Evolutionary conservation across 2,329 filamentous ascomycete species (phyloP).

Genomic region (Annulohypoxylon truncatum): DNA sequence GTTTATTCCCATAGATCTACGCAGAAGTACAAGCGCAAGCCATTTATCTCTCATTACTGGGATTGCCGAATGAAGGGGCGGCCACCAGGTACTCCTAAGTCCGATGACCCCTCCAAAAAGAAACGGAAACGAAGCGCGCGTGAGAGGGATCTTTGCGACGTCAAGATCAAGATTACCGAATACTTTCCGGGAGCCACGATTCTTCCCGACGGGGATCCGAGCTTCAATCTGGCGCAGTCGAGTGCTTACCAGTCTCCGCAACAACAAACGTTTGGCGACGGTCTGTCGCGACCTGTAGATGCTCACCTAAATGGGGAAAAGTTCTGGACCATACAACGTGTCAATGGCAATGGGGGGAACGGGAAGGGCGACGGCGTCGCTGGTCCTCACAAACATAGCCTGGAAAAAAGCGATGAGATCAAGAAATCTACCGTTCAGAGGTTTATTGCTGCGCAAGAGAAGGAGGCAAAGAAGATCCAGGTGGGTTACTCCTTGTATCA

Average conservation of each 20-base stretch:
- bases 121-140: conserved; percentile 82
- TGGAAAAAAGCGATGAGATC: conserved; percentile 80
- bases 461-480: conserved; percentile 70
- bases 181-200: conserved; percentile 70
- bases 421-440: conserved; percentile 84
- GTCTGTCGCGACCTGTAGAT: conserved; percentile 52
- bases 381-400: conserved; percentile 78
- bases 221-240: conserved; percentile 37
- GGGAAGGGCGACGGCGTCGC: conserved; percentile 76
- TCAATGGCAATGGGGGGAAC: conserved; percentile 81
- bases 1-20: conserved; percentile 87
- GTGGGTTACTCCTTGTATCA: conserved; percentile 54
- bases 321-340: conserved; percentile 80
- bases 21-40: conserved; percentile 82
- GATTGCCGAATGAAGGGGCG: conserved; percentile 85
- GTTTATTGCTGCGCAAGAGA: conserved; percentile 71
- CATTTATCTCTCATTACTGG: conserved; percentile 87
- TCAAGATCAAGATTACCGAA: conserved; percentile 88
- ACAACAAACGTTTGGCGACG: conserved; percentile 43
- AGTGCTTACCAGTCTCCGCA: conserved; percentile 40
- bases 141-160: conserved; percentile 82
- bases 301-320: conserved; percentile 58
- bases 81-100: conserved; percentile 82
- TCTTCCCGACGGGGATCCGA: conserved; percentile 49
- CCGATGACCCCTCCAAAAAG: conserved; percentile 83